Conservation (phyloP, 225 moss, liverwort and hornwort genomes). For the Neckera pumila region DNA sequence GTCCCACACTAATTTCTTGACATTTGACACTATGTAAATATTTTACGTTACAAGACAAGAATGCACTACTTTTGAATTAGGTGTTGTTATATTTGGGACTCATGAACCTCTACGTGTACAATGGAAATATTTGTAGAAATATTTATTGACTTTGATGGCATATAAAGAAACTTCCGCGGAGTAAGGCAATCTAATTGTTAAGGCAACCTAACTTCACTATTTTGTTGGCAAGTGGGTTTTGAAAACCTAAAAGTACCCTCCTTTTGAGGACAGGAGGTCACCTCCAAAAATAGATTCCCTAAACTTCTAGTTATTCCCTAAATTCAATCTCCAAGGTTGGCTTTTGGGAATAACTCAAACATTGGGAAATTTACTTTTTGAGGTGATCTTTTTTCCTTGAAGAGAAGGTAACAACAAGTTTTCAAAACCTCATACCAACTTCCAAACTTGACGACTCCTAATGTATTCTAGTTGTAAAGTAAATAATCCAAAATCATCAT, state of each 20-base stretch:
- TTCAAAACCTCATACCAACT: background rate
- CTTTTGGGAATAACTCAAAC: background rate
- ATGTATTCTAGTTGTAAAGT: background rate
- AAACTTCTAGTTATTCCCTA: rapidly evolving
- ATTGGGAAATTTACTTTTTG: background rate
- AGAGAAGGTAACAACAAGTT: rapidly evolving
- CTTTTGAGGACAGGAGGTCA: background rate
- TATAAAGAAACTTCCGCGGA: too few relatives aligned
- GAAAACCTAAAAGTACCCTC: background rate
- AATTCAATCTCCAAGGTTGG: rapidly evolving
- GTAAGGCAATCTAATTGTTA: too few relatives aligned
- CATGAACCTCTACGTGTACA: too few relatives aligned
- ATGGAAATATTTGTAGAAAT: too few relatives aligned
- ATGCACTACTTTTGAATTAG: too few relatives aligned
- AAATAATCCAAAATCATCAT: background rate
- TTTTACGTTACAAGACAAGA: too few relatives aligned
- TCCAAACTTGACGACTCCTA: background rate
- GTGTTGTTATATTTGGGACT: too few relatives aligned
- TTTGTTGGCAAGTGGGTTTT: background rate
- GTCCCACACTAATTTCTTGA: too few relatives aligned
- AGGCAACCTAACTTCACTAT: too few relatives aligned
- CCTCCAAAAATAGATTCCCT: too few relatives aligned
- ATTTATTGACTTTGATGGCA: too few relatives aligned
- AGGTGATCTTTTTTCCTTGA: rapidly evolving
- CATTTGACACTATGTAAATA: too few relatives aligned